Conservation (phyloP, 192 early-diverging fungal genomes). For the Coemansia sp. region DNA sequence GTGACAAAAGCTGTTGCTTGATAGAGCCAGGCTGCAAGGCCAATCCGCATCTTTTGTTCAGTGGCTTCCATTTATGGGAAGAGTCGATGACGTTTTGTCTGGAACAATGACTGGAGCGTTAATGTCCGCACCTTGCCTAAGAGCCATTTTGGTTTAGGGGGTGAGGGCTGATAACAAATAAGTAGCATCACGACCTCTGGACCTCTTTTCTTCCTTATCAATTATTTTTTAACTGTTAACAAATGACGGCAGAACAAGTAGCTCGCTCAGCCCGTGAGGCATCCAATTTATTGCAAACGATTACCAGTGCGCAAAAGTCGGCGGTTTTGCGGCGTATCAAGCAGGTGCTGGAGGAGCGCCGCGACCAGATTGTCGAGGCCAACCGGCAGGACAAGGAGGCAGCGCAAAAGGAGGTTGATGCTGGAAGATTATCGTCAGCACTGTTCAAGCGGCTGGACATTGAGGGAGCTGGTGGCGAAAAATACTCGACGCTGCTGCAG, state of each 20-base stretch:
- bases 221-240: not conserved
- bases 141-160: too few relatives aligned
- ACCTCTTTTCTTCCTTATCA: conserved; percentile 1
- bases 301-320: conserved; percentile 72
- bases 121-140: too few relatives aligned
- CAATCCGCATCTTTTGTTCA: too few relatives aligned
- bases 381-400: conserved; percentile 74
- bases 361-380: conserved; percentile 68
- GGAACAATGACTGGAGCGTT: too few relatives aligned
- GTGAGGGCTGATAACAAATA: too few relatives aligned
- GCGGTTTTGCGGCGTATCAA: conserved; percentile 71
- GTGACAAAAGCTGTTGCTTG: too few relatives aligned
- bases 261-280: conserved; percentile 64
- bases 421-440: conserved; percentile 69
- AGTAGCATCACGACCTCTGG: too few relatives aligned
- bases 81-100: too few relatives aligned
- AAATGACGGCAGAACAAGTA: conserved; percentile 38
- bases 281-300: conserved; percentile 67
- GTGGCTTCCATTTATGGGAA: too few relatives aligned
- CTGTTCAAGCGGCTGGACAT: conserved; percentile 90
- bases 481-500: conserved; percentile 81
- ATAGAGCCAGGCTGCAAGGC: too few relatives aligned
- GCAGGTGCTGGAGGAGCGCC: conserved; percentile 61
- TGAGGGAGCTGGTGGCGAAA: conserved; percentile 66
- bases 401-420: conserved; percentile 66